Percentiles rank a stretch among this genome's conserved stretches.
Evolutionary conservation across 192 early-diverging fungal species (phyloP).

Genomic region (Coemansia sp.): DNA sequence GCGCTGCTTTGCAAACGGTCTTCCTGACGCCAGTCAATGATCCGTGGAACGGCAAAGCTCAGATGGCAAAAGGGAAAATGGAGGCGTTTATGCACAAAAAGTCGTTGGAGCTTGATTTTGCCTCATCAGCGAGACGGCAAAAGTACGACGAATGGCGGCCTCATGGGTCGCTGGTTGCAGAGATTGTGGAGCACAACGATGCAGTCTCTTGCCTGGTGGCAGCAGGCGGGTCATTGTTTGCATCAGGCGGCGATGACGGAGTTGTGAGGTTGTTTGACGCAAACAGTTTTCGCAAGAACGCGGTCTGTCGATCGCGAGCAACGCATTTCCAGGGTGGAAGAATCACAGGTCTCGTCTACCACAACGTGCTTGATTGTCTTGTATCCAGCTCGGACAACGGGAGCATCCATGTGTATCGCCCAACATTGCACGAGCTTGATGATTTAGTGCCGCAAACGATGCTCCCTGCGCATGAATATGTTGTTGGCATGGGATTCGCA

Average conservation of each 20-base stretch:
- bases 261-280: constrained; percentile 83
- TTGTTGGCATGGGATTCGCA: constrained; percentile 21
- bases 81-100: constrained; percentile 55
- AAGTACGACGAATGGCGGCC: constrained; percentile 67
- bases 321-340: constrained; percentile 70
- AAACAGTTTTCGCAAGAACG: constrained; percentile 77
- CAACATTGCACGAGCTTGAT: constrained; percentile 19
- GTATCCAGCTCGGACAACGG: constrained; percentile 81
- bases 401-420: constrained; percentile 72
- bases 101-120: constrained; percentile 57
- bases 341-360: constrained; percentile 75
- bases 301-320: constrained; percentile 73
- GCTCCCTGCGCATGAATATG: constrained; percentile 26
- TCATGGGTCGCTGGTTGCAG: constrained; percentile 75
- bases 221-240: constrained; percentile 74
- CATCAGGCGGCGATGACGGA: constrained; percentile 82
- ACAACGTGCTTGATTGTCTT: constrained; percentile 75
- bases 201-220: constrained; percentile 69
- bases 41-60: constrained; percentile 14
- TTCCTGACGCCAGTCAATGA: constrained; percentile 44
- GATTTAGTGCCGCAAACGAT: constrained; percentile 12
- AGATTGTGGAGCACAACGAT: constrained; percentile 83
- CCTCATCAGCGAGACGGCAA: constrained; percentile 26
- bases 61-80: constrained; percentile 6
- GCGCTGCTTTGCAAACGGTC: constrained; percentile 41